These are phyloP conservation scores for Populus nigra DNA, from an alignment of 345 rosid genomes.

Conservation along the genomic window DNA sequence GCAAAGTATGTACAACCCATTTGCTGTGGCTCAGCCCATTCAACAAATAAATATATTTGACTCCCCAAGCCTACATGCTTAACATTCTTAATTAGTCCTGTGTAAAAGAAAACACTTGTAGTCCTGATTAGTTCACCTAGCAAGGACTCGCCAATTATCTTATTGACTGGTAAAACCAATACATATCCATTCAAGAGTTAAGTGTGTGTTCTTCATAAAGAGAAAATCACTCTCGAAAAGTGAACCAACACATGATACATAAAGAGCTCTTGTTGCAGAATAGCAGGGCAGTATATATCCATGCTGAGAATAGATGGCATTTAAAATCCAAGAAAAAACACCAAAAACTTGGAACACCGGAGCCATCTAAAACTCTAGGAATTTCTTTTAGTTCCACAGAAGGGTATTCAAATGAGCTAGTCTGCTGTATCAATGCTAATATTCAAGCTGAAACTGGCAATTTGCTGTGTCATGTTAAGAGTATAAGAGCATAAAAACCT, in stretches of 20 bases:
- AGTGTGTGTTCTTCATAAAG: background rate
- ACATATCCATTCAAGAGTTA: background rate
- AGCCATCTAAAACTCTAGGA: too few relatives aligned
- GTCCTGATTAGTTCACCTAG: background rate
- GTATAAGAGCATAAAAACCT: background rate
- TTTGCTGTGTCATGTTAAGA: background rate
- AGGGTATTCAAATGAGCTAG: background rate
- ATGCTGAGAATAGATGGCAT: background rate
- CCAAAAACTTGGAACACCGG: background rate
- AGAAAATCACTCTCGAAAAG: background rate
- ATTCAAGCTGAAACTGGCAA: too few relatives aligned
- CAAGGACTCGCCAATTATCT: background rate
- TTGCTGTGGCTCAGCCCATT: background rate
- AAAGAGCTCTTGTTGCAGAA: background rate
- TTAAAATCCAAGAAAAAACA: background rate
- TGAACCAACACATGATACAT: background rate
- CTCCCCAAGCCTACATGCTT: background rate
- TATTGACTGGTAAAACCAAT: background rate
- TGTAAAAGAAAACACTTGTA: background rate
- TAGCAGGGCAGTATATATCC: background rate
- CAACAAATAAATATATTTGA: background rate
- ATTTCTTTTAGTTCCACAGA: too few relatives aligned
- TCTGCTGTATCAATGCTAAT: background rate
- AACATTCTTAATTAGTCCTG: background rate
- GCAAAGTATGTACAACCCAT: too few relatives aligned